Evolutionary conservation across 306 rosid species (phyloP).

Genomic region (Gleditsia sinensis): DNA sequence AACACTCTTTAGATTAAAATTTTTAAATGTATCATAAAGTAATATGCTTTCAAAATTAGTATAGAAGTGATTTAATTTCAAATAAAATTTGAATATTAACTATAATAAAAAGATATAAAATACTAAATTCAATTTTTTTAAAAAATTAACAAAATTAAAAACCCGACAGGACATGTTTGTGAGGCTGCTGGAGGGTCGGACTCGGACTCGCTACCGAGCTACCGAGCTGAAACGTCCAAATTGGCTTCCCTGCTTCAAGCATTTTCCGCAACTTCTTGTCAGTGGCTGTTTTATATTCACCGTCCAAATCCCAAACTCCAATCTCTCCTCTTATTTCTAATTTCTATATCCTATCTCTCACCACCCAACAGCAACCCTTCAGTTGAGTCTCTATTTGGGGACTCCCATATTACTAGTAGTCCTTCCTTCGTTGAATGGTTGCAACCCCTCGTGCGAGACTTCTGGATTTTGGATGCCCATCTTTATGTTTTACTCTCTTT

Average conservation of each 20-base stretch:
- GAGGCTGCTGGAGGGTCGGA: neutral
- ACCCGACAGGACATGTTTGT: neutral
- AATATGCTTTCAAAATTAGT: too few species aligned
- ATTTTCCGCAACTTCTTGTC: neutral
- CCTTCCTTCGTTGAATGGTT: constrained; percentile 24
- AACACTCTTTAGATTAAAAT: too few species aligned
- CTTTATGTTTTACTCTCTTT: neutral
- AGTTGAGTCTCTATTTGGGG: neutral
- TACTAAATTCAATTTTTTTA: too few species aligned
- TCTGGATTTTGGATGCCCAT: constrained; percentile 21
- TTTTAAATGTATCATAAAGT: too few species aligned
- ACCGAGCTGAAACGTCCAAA: constrained; percentile 4
- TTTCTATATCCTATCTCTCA: neutral
- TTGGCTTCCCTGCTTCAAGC: neutral
- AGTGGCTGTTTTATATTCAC: neutral
- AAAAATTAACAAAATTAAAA: neutral
- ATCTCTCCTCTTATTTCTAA: constrained; percentile 10
- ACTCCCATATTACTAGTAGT: neutral
- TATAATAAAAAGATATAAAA: too few species aligned
- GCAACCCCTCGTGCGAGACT: constrained; percentile 30
- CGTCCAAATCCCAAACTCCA: constrained; percentile 18
- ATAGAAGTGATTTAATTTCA: too few species aligned
- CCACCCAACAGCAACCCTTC: constrained; percentile 23
- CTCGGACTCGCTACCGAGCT: neutral
- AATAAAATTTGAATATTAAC: too few species aligned